Conservation (phyloP, 148 eudicot species). For the Rhododendron williamsianum region DNA sequence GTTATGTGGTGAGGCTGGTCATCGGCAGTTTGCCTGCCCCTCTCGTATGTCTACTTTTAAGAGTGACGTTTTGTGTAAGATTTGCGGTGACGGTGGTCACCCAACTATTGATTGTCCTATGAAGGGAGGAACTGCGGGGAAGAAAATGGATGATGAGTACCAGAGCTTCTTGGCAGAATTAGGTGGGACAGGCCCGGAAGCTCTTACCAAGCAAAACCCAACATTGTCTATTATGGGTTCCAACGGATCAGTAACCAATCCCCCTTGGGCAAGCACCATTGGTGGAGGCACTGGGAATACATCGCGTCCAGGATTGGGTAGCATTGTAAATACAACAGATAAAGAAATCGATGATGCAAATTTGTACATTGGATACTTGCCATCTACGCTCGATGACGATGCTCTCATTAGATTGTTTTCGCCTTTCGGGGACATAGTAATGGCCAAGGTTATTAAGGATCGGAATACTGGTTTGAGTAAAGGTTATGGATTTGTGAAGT, state of each 20-base stretch:
- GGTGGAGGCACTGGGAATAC: constrained; percentile 9
- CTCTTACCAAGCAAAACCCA: constrained; percentile 33
- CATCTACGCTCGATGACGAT: constrained; percentile 80
- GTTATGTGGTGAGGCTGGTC: constrained; percentile 88
- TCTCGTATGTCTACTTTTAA: constrained; percentile 59
- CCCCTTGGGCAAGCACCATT: constrained; percentile 53
- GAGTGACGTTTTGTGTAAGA: constrained; percentile 80
- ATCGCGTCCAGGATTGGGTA: constrained; percentile 49
- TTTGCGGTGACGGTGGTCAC: constrained; percentile 93
- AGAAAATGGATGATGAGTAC: constrained; percentile 93
- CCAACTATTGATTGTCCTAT: constrained; percentile 88
- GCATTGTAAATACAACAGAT: constrained; percentile 27
- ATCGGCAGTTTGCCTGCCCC: constrained; percentile 79
- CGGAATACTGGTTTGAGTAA: constrained; percentile 62
- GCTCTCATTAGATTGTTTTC: constrained; percentile 62
- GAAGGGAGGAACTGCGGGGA: constrained; percentile 58
- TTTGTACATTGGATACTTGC: constrained; percentile 73
- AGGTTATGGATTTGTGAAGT: constrained; percentile 95
- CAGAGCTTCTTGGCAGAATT: constrained; percentile 80
- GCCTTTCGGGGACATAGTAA: constrained; percentile 72
- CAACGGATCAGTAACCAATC: constrained; percentile 41
- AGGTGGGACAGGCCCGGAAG: constrained; percentile 76
- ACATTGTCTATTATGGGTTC: constrained; percentile 35
- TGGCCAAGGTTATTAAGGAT: constrained; percentile 86
- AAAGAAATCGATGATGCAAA: constrained; percentile 83